Conservation (phyloP, 345 rosid genomes). For the Eucalyptus regnans region DNA sequence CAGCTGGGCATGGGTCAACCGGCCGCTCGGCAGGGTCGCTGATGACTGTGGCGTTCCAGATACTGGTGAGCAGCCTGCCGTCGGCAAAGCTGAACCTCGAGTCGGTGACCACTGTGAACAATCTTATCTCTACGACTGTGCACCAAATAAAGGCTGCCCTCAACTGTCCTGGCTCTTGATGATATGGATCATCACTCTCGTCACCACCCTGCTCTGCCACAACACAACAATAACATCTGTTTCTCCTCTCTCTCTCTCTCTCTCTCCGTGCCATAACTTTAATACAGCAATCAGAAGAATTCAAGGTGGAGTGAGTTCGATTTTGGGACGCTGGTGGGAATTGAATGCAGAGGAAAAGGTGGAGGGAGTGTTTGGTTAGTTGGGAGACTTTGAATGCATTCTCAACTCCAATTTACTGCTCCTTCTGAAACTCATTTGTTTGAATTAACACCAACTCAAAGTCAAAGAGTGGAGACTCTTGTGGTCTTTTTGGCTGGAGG, state of each 20-base stretch:
- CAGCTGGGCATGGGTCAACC: not conserved
- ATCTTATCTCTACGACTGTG: slow-evolving; percentile 75
- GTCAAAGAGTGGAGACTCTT: not conserved
- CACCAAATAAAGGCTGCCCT: slow-evolving; percentile 88
- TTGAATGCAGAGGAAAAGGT: not conserved
- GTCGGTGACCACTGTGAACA: slow-evolving; percentile 87
- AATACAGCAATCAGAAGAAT: slow-evolving; percentile 14
- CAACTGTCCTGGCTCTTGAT: slow-evolving; percentile 63
- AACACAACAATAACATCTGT: slow-evolving; percentile 7
- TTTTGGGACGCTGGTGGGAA: not conserved
- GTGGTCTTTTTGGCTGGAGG: not conserved
- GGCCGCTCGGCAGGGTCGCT: slow-evolving; percentile 21
- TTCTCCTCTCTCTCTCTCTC: slow-evolving; percentile 3
- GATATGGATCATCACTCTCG: not conserved
- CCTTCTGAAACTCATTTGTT: not conserved
- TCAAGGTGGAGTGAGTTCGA: not conserved
- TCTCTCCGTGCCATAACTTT: slow-evolving; percentile 10
- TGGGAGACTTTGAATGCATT: not conserved
- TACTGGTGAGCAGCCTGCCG: slow-evolving; percentile 80
- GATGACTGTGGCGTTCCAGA: slow-evolving; percentile 89
- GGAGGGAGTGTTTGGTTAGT: not conserved
- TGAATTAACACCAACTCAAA: not conserved
- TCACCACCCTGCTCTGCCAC: not conserved
- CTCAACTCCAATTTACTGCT: not conserved
- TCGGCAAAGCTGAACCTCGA: slow-evolving; percentile 86